Base-by-base conservation (phyloP, 257 asterid species). In the Apocynum venetum region DNA sequence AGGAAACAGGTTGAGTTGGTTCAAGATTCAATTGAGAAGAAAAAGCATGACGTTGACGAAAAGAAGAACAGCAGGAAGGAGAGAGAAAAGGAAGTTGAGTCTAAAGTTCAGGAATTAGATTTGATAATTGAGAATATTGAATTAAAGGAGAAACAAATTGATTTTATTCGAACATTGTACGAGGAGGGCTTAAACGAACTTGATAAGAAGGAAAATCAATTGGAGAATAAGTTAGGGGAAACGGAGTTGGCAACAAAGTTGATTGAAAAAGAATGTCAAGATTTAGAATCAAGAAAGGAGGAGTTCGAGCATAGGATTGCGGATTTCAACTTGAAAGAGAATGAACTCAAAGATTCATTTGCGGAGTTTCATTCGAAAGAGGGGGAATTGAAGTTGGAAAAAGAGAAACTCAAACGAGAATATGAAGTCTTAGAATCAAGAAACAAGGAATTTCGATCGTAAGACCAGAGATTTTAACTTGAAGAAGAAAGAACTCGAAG, bases 131-230 rank as follows among this genome's bases (percentile, higher is more conserved):
- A 43, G 76, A 86, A 83, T 65, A 52, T 82, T 66, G 74, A 78
- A 20, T 78, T 63, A 55, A 84, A 85, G 74, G 80, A 80, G 71
- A 80, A 70, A 73, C 82, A 83, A 40, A 71, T 74, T 77, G 84
- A 82, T 72, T 76, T 35, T 8, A 78, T 52, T 3, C 68, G 66
- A 51, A 56, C 78, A 56, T 36, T 60, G 31, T 74, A 73, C 49
- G 81, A 75, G 49, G 56, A 68, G 66, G 82, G 19, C 46, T 4
- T 14, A 74, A 63, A 56, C 46, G 79, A 78, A 65, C 80, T 86
- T 66, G 81, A 82, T 31, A 52, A 60, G 61, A 86, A 76, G 56
- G 86, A 88, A 78, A 79, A 78, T 78, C 72, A 46, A 74, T 67
- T 85, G 71, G 75, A 77, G 43, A 80, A 87, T 41, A 80, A 73